Evolutionary conservation across 139 green algal genomes (phyloP).

Genomic region (Haematococcus lacustris): DNA sequence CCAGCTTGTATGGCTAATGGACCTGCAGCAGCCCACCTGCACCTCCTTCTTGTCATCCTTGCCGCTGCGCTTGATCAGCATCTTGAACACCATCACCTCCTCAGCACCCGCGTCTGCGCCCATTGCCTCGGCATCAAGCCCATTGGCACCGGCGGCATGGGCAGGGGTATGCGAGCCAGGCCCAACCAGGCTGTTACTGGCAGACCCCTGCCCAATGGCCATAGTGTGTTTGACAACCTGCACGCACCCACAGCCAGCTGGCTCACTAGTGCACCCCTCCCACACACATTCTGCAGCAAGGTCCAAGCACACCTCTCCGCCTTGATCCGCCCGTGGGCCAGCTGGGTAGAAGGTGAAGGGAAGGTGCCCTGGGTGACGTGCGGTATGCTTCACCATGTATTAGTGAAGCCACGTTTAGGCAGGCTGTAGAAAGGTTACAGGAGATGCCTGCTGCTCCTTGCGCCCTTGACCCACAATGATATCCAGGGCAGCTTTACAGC

Average conservation of each 20-base stretch:
- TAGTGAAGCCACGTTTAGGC: too few relatives aligned
- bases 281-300: too few relatives aligned
- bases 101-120: background rate
- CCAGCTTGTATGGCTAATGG: background rate
- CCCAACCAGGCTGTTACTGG: background rate
- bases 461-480: too few relatives aligned
- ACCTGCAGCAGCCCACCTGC: slow-evolving; percentile 14
- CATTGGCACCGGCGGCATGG: background rate
- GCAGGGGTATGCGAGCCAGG: slow-evolving; percentile 5
- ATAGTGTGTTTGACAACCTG: background rate
- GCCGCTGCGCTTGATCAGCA: slow-evolving; percentile 50
- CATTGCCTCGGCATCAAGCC: background rate
- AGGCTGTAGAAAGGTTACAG: too few relatives aligned
- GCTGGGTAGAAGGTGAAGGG: too few relatives aligned
- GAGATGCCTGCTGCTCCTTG: too few relatives aligned
- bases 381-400: too few relatives aligned
- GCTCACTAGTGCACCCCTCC: background rate
- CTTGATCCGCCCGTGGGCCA: too few relatives aligned
- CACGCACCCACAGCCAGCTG: background rate
- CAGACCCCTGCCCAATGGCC: background rate
- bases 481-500: too few relatives aligned
- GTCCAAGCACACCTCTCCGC: too few relatives aligned
- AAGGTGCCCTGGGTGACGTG: too few relatives aligned
- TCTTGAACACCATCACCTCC: slow-evolving; percentile 30
- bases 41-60: slow-evolving; percentile 45